These are phyloP conservation scores for Barbarea vulgaris DNA, from an alignment of 345 rosid species.

Conservation along the genomic window DNA sequence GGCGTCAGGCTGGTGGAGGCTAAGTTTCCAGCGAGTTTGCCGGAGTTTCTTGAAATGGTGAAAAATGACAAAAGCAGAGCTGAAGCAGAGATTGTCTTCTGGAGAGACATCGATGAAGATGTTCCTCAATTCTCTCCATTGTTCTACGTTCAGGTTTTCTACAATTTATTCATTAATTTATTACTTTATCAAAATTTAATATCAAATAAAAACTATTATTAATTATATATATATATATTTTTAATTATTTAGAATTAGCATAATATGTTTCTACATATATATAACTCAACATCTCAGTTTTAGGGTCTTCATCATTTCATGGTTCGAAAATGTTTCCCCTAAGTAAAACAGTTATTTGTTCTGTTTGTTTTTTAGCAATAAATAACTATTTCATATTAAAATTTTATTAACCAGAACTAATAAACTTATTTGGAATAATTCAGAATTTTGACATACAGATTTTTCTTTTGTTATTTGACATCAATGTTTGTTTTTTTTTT, in stretches of 20 bases:
- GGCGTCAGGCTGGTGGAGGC: slow-evolving; percentile 75
- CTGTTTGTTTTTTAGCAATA: neutral
- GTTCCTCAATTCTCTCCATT: slow-evolving; percentile 73
- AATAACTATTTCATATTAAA: neutral
- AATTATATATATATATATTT: no score
- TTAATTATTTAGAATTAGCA: no score
- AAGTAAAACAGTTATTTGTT: neutral
- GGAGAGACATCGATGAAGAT: slow-evolving; percentile 76
- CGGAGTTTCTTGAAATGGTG: slow-evolving; percentile 54
- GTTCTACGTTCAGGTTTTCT: slow-evolving; percentile 65
- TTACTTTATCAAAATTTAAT: neutral
- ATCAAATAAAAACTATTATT: no score
- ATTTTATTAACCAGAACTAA: neutral
- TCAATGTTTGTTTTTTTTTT: neutral
- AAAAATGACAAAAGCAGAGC: slow-evolving; percentile 41
- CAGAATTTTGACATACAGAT: neutral
- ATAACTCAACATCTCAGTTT: neutral
- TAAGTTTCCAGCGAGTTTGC: slow-evolving; percentile 44
- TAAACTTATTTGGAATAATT: neutral
- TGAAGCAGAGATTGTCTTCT: slow-evolving; percentile 62
- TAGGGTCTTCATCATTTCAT: neutral
- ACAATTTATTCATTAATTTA: neutral
- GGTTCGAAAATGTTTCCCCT: neutral
- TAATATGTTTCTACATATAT: neutral
- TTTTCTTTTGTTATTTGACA: neutral